A percentile compares a stretch with the other conserved stretches of the same genome.
phyloP scores from a whole-genome alignment of 2,329 filamentous ascomycete genomes.

The Fusarium subtropicale region DNA sequence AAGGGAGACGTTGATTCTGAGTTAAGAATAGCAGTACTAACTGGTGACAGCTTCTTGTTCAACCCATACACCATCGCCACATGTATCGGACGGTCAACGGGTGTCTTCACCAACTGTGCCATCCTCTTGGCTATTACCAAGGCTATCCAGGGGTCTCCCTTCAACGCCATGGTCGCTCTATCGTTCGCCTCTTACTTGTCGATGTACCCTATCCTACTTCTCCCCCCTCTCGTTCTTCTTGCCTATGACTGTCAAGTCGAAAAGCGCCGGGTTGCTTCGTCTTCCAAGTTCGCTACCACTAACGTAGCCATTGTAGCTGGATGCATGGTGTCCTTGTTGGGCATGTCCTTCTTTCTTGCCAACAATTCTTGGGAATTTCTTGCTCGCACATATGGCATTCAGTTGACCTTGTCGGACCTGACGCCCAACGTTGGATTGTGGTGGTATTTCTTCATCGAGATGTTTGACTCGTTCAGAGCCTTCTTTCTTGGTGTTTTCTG shows the following conservation, averaged over 20 bases:
- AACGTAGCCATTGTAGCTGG: constrained; percentile 65
- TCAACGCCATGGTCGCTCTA: constrained; percentile 85
- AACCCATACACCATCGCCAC: constrained; percentile 94
- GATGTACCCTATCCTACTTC: constrained; percentile 88
- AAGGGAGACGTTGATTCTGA: constrained; percentile 49
- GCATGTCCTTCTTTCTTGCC: constrained; percentile 78
- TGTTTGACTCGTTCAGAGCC: constrained; percentile 97
- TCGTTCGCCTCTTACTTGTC: constrained; percentile 91
- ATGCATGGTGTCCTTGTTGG: constrained; percentile 72
- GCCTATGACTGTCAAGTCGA: constrained; percentile 74
- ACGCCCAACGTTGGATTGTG: constrained; percentile 96
- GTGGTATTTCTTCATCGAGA: constrained; percentile 99
- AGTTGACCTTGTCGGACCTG: constrained; percentile 89
- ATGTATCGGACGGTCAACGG: constrained; percentile 89
- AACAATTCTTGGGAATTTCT: constrained; percentile 89
- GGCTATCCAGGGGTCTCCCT: constrained; percentile 77
- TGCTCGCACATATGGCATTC: constrained; percentile 89
- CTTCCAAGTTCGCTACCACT: constrained; percentile 63
- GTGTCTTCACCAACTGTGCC: constrained; percentile 87
- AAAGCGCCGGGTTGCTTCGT: constrained; percentile 52
- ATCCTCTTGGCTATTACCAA: constrained; percentile 86
- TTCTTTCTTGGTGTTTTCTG: constrained; percentile 99
- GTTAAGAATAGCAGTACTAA: constrained; percentile 25
- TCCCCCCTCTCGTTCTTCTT: constrained; percentile 83
- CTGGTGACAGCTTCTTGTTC: constrained; percentile 78